These are phyloP conservation scores for Cladobotryum mycophilum DNA, from an alignment of 2,329 filamentous ascomycete species.

Conservation along the genomic window DNA sequence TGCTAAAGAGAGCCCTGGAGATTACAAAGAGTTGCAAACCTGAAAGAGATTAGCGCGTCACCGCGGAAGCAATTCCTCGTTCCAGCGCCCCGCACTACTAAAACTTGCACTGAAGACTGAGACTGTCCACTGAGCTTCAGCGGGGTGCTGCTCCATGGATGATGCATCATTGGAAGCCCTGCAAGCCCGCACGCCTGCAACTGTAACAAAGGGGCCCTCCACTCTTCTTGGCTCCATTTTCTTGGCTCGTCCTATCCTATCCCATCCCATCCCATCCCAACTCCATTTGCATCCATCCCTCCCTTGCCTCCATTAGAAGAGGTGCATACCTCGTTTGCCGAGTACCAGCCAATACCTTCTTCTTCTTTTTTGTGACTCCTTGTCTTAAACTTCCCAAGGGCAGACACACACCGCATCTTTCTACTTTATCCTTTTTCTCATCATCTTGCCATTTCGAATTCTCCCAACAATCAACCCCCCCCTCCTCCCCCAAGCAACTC, in stretches of 20 bases:
- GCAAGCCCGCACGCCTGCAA: too few species aligned
- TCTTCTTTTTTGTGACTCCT: background rate
- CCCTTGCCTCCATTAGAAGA: background rate
- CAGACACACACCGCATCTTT: slow-evolving; percentile 11
- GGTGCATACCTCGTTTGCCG: too few species aligned
- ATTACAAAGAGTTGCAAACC: too few species aligned
- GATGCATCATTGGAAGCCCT: too few species aligned
- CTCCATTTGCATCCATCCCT: background rate
- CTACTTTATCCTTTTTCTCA: slow-evolving; percentile 1
- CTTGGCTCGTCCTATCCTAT: background rate
- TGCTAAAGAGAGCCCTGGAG: too few species aligned
- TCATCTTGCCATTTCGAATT: background rate
- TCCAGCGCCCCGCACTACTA: too few species aligned
- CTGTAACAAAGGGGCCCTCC: too few species aligned
- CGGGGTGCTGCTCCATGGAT: too few species aligned
- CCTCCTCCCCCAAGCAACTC: background rate
- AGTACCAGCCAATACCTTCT: slow-evolving; percentile 5
- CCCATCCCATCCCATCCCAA: background rate
- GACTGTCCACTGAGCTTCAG: too few species aligned
- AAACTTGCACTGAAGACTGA: too few species aligned
- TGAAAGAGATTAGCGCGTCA: too few species aligned
- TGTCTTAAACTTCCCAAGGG: background rate
- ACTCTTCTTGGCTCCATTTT: background rate
- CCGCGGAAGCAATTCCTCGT: too few species aligned
- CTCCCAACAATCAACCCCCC: background rate